A percentile compares a stretch with the other conserved stretches of the same genome.
Conservation (phyloP, 306 rosid species). For the Oxytropis ochrocephala region DNA sequence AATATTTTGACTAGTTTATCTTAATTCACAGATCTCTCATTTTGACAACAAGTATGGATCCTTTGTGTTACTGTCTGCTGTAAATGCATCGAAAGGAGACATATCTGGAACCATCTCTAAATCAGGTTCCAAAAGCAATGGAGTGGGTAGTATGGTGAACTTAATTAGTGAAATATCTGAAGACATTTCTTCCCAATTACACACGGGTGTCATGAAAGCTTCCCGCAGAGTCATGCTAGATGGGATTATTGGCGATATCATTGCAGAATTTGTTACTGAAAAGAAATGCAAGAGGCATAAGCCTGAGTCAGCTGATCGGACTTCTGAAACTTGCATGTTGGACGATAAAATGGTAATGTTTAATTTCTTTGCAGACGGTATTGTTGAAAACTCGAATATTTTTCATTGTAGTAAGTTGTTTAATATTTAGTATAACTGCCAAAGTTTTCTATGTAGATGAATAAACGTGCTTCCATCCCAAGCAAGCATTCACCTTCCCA, state of each 20-base stretch:
- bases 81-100: conserved; percentile 50
- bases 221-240: conserved; percentile 86
- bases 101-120: conserved; percentile 31
- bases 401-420: conserved; percentile 14
- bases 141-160: conserved; percentile 30
- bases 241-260: conserved; percentile 70
- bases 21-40: conserved; percentile 64
- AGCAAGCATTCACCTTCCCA: conserved; percentile 25
- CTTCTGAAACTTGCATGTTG: conserved; percentile 27
- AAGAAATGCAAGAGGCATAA: conserved; percentile 50
- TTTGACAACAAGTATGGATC: conserved; percentile 44
- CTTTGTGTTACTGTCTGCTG: conserved; percentile 43
- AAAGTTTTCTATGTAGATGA: conserved; percentile 33
- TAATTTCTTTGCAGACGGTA: conserved; percentile 8
- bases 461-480: conserved; percentile 26
- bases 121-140: conserved; percentile 38
- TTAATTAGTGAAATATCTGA: conserved; percentile 61
- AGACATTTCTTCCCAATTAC: conserved; percentile 74
- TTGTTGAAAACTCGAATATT: neutral
- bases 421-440: conserved; percentile 45
- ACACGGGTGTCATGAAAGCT: conserved; percentile 63
- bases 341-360: conserved; percentile 44
- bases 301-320: conserved; percentile 36
- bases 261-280: conserved; percentile 55
- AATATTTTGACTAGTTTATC: conserved; percentile 11